Base-by-base conservation (phyloP, 225 moss, liverwort and hornwort genomes). In the Pleurozium schreberi region DNA sequence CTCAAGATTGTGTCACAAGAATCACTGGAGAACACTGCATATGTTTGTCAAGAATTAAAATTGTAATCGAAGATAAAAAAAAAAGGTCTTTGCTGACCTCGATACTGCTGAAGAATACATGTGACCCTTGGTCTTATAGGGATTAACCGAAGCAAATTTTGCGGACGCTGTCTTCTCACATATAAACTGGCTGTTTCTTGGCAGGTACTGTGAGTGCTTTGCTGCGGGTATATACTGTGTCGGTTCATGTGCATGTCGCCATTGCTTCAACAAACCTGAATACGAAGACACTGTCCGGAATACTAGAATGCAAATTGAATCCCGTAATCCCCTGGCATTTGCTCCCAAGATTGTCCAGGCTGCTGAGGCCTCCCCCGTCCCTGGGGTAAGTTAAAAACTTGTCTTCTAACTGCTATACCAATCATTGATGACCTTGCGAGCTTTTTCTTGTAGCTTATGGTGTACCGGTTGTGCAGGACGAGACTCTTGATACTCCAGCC, bases 221-320 rank as follows among this genome's bases (percentile, higher is more conserved):
- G 96, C 98, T 88, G 98, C 98, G 31, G 97, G 98, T 55, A 92
- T 95, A 33, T 98, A 96, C 84, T 98, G 98, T 50, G 94, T 97
- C 55, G 97, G 96, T 63, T 92, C 98, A 31, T 98, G 98, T 92
- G 95, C 98, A 55, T 98, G 98, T 88, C 95, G 93, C 81, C 97
- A 98, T 81, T 98, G 98, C 91, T 97, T 97, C 91, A 98, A 98
- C 94, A 98, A 98, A 90, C 97, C 96, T 47, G 96, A 97, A 87
- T 95, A 94, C 84, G 96, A 91, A 85, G 98, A 98, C 65, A 97
- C 93, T 8, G 98, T 98, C 31, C 79, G 94, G 19, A 93, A 90
- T 62, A 97, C 98, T 8, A 91, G 98, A 63, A 91, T 94, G 53
- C 96, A 96, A 88, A 97, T 98, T 89, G 93, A 94, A 90, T 95